These are phyloP conservation scores for Kluyveromyces starmeri DNA, from an alignment of 805 yeast genomes.

Conservation along the genomic window DNA sequence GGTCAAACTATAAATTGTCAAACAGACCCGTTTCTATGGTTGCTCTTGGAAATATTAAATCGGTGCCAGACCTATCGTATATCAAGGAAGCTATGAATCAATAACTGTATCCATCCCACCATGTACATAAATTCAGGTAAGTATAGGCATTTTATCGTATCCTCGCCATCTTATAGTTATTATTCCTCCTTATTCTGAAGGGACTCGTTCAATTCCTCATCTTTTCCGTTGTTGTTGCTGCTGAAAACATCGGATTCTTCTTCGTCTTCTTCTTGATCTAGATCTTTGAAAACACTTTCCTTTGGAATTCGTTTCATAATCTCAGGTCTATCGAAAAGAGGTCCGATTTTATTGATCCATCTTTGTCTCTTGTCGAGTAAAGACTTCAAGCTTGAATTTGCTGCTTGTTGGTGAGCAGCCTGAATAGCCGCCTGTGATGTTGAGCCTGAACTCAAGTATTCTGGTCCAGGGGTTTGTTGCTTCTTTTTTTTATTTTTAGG, in stretches of 20 bases:
- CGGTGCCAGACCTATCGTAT: conserved; percentile 60
- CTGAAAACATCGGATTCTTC: conserved; percentile 32
- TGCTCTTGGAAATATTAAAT: conserved; percentile 75
- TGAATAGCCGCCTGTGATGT: conserved; percentile 30
- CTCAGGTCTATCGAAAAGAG: conserved; percentile 59
- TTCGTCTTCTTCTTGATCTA: conserved; percentile 34
- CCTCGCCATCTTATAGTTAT: too few species aligned
- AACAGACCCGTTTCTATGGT: conserved; percentile 81
- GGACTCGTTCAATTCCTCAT: conserved; percentile 21
- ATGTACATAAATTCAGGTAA: too few species aligned
- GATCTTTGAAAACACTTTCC: conserved; percentile 42
- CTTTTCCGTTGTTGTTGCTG: conserved; percentile 20
- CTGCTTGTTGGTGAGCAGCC: conserved; percentile 53
- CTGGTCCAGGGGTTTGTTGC: conserved; percentile 15
- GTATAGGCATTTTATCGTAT: too few species aligned
- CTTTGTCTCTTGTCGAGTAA: conserved; percentile 75
- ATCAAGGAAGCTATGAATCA: conserved; percentile 35
- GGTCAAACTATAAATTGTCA: conserved; percentile 79
- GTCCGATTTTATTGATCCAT: conserved; percentile 88
- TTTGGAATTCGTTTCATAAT: conserved; percentile 71
- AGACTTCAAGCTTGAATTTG: conserved; percentile 69
- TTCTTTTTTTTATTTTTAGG: conserved; percentile 43
- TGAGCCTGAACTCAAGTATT: conserved; percentile 17
- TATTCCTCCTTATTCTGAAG: conserved; percentile 8
- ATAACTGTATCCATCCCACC: too few species aligned